Base-by-base conservation (phyloP, 305 asterid species). In the Coffea humblotiana region DNA sequence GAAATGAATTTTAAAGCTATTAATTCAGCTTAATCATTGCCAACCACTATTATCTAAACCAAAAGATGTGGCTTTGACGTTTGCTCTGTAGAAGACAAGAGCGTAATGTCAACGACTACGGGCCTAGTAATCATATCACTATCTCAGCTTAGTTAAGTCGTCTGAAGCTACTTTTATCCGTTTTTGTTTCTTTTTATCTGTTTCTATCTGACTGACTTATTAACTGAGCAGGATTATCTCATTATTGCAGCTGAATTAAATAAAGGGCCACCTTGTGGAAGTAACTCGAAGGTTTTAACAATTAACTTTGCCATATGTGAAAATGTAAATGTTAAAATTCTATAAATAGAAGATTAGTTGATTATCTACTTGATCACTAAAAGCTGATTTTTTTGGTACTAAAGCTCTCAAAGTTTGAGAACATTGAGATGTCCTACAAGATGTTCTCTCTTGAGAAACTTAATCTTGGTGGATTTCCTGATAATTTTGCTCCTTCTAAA, bases 391-490 rank as follows among this genome's bases (percentile, higher is more conserved):
- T 58, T 8, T 58, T 58, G 10, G 27, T 7, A 21, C 27, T 58
- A 58, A 25, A 18, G 27, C 64, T 58, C 64, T 21, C 27, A 58
- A 58, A 58, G 25, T 58, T 58, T 58, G 43, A 37, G 63, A 56
- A 21, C 8, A 56, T 19, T 56, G n/a, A 61, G 25, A 74, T 74
- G 67, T 27, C 77, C 0, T 25, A 15, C 12, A 35, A 64, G 25
- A 76, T 23, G 27, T 18, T 76, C 12, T 16, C 32, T 51, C 51
- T 35, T 66, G 81, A 77, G 71, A 61, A 71, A 63, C 61, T 60
- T 56, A 72, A 78, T 72, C 43, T 72, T 51, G 60, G 48, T 74
- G 72, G 29, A 60, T 27, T 64, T 64, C 29, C 74, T 47, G 49
- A 77, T 5, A 15, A 48, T 18, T 1, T 40, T 47, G 32, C 0